Base-by-base conservation (phyloP, 164 flowering plant genomes). In the Magnolia changhungtana region DNA sequence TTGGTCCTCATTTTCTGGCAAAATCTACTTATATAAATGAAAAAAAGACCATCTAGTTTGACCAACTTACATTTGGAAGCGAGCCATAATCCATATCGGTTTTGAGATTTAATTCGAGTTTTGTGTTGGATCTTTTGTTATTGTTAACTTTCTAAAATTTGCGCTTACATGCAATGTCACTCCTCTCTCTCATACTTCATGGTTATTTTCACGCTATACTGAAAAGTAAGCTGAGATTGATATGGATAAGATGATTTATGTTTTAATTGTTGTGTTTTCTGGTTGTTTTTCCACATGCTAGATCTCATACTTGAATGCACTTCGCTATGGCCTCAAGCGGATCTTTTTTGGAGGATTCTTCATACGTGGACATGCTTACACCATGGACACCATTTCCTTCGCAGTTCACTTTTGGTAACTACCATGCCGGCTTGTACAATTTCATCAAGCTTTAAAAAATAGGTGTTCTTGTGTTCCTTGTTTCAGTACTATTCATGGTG, bases 301-400 rank as follows among this genome's bases (percentile, higher is more conserved):
- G 99, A 91, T 96, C 75, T 74, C 98, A 49, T 91, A 96, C 79
- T 80, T 94, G 84, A 96, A 87, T 82, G 99, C 99, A 37, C 87
- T 96, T 80, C 90, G 94, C 10, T 90, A 90, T 87, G 99, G 99
- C 79, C 83, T 96, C 20, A 96, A 96, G 82, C 80, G 97, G 29
- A 94, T 96, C n/a, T 96, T 96, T 80, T 96, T 96, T 88, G 99
- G 99, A 84, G 99, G 99, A 74, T 96, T 94, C 83, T 96, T 96
- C 80, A 96, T 92, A 9, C 85, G 99, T 76, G 98, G 98, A 31
- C 99, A 96, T 88, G 99, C 99, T 51, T 96, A 94, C 81, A 96
- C 99, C 14, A 96, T 96, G 99, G 99, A 96, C 76, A 92, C 99
- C 7, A 94, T 96, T 74, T 94, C 99, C 67, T 94, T 96, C 82